These are phyloP conservation scores for Fusarium cyanostomum DNA, from an alignment of 2,329 filamentous ascomycete genomes.

Conservation along the genomic window DNA sequence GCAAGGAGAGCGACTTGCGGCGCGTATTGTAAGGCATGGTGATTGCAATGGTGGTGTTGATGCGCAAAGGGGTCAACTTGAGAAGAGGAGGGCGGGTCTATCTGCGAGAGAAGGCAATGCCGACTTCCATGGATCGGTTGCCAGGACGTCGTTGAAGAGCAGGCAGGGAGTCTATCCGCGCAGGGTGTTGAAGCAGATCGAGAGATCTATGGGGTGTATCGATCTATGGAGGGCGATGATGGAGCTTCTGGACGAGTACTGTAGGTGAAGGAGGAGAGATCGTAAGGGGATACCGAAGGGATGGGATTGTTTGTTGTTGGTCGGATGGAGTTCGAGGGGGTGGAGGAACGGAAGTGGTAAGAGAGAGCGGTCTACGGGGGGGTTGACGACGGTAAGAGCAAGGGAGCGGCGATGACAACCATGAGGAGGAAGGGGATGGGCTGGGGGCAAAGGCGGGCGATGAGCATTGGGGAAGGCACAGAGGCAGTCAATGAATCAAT, in stretches of 20 bases:
- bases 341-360: constrained; percentile 24
- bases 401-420: constrained; percentile 35
- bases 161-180: constrained; percentile 28
- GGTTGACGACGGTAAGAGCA: constrained; percentile 37
- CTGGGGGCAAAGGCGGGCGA: constrained; percentile 36
- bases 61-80: constrained; percentile 11
- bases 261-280: constrained; percentile 21
- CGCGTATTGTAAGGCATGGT: constrained; percentile 95
- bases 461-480: constrained; percentile 32
- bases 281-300: constrained; percentile 31
- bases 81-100: constrained; percentile 17
- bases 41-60: constrained; percentile 17
- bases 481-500: constrained; percentile 38
- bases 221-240: constrained; percentile 27
- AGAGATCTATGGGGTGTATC: constrained; percentile 18
- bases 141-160: constrained; percentile 29
- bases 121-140: constrained; percentile 29
- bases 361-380: constrained; percentile 42
- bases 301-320: constrained; percentile 38
- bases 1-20: constrained; percentile 92
- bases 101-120: constrained; percentile 22
- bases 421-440: constrained; percentile 30
- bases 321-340: constrained; percentile 34
- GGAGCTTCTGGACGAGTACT: constrained; percentile 20
- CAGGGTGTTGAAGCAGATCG: constrained; percentile 26